Percentiles rank a stretch among this genome's conserved stretches.
These are phyloP conservation scores for Zygosaccharomyces siamensis DNA, from an alignment of 805 yeast species.

Conservation along the genomic window DNA sequence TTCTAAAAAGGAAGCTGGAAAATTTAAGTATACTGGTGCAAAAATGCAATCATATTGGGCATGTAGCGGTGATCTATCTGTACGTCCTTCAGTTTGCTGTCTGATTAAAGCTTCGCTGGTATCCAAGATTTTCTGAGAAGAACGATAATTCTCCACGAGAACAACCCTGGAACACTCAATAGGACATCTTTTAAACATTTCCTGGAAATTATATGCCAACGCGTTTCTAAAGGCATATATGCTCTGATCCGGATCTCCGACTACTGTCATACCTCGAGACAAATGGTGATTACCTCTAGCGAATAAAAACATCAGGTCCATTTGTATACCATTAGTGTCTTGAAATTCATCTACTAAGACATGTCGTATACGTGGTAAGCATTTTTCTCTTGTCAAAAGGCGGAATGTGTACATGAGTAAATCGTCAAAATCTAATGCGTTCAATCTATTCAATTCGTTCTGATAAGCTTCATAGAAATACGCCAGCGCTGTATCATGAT, in stretches of 20 bases:
- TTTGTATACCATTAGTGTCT: conserved; percentile 78
- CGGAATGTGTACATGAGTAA: conserved; percentile 53
- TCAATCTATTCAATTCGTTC: conserved; percentile 37
- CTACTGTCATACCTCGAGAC: conserved; percentile 67
- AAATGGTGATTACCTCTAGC: conserved; percentile 38
- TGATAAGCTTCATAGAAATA: conserved; percentile 53
- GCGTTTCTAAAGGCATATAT: conserved; percentile 89
- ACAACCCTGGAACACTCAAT: conserved; percentile 35
- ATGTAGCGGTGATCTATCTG: conserved; percentile 40
- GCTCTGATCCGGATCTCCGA: conserved; percentile 96
- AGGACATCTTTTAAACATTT: conserved; percentile 45
- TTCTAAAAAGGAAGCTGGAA: conserved; percentile 46
- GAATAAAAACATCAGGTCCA: conserved; percentile 56
- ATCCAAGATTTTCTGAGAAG: conserved; percentile 61
- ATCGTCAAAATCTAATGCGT: conserved; percentile 78
- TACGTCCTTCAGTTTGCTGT: conserved; percentile 43
- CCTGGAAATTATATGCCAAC: conserved; percentile 56
- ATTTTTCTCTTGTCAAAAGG: conserved; percentile 43
- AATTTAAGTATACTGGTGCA: conserved; percentile 44
- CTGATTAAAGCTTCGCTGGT: conserved; percentile 62
- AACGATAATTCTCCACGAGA: conserved; percentile 72
- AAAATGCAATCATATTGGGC: conserved; percentile 44
- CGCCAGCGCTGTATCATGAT: conserved; percentile 33
- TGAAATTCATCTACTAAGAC: conserved; percentile 92
- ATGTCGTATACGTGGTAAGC: conserved; percentile 52